Base-by-base conservation (phyloP, 805 yeast species). In the Maudiozyma turicensis region DNA sequence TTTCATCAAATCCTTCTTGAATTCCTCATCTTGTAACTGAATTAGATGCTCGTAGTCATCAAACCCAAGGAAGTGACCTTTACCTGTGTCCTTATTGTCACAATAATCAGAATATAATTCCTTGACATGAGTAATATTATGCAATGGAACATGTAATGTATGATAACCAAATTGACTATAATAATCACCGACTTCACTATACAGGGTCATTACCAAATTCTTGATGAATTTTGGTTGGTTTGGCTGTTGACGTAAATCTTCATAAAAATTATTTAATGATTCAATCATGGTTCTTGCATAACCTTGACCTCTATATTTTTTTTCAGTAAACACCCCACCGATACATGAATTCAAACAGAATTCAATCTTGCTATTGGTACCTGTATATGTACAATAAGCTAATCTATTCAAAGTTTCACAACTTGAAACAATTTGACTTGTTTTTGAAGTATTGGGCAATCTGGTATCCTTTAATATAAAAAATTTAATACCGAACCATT, bases 171-270 rank as follows among this genome's bases (percentile, higher is more conserved):
- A 78, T 53, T 72, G 68, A 37, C 72, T 67, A 63, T 88, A 88
- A 55, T 75, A 86, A 33, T 72, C 74, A 13, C 85, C 91, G 20
- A 85, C 78, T 45, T 82, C 93, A 52, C 91, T 82, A 72, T 86
- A 86, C 46, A 87, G 71, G 40, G 71, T 69, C 37, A 73, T 63
- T 13, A 74, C 60, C 26, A 63, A 51, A 20, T 66, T 59, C 8
- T 58, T 54, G 44, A 63, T 54, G 33, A 71, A 63, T 30, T 62
- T 62, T 10, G 62, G 58, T 9, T 55, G 58, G 9, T 48, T 48
- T 3, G 57, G 49, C n/a, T 49, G 47, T 20, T 50, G 46, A 13
- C 61, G 47, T 33, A 63, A 43, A 3, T 64, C 52, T 28, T 67
- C 74, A 50, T 67, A 66, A 44, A 59, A 60, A 6, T 63, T 54